These are phyloP conservation scores for Auriculariales sp. DNA, from an alignment of 768 basidiomycete genomes.

Conservation along the genomic window DNA sequence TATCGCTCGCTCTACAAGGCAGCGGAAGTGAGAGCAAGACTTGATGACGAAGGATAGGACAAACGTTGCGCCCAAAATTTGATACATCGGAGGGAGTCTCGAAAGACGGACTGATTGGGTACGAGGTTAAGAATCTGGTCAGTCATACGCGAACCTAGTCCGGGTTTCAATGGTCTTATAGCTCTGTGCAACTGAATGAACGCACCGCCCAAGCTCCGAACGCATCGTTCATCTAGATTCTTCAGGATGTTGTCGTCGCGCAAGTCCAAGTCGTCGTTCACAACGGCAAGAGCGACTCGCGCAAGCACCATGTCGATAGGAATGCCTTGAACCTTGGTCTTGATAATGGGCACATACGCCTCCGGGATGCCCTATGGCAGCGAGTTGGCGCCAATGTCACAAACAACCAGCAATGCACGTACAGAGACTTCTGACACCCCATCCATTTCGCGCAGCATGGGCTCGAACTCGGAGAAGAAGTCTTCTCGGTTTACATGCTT, in stretches of 20 bases:
- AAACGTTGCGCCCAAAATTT: slow-evolving; percentile 94
- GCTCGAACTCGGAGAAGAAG: slow-evolving; percentile 85
- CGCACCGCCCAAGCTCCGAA: slow-evolving; percentile 84
- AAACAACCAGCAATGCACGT: slow-evolving; percentile 19
- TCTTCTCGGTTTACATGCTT: slow-evolving; percentile 92
- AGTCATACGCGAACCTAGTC: slow-evolving; percentile 93
- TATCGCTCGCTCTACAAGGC: slow-evolving; percentile 67
- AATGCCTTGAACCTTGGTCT: slow-evolving; percentile 79
- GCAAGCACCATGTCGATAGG: slow-evolving; percentile 93
- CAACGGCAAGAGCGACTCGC: slow-evolving; percentile 66
- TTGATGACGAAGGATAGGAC: slow-evolving; percentile 15
- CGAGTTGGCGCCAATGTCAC: not conserved
- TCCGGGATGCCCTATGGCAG: slow-evolving; percentile 78
- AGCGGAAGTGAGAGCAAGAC: slow-evolving; percentile 1
- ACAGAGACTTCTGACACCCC: slow-evolving; percentile 85
- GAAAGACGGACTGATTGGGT: slow-evolving; percentile 86
- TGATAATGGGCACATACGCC: slow-evolving; percentile 93
- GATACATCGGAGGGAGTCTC: slow-evolving; percentile 88
- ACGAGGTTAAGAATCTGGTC: slow-evolving; percentile 92
- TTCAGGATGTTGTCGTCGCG: slow-evolving; percentile 83
- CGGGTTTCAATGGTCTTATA: not conserved
- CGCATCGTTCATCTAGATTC: slow-evolving; percentile 87
- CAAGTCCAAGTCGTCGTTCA: slow-evolving; percentile 84
- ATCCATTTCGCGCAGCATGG: slow-evolving; percentile 71
- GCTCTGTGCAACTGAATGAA: slow-evolving; percentile 2